Conservation (phyloP, 768 basidiomycete species). For the Kwoniella shandongensis region DNA sequence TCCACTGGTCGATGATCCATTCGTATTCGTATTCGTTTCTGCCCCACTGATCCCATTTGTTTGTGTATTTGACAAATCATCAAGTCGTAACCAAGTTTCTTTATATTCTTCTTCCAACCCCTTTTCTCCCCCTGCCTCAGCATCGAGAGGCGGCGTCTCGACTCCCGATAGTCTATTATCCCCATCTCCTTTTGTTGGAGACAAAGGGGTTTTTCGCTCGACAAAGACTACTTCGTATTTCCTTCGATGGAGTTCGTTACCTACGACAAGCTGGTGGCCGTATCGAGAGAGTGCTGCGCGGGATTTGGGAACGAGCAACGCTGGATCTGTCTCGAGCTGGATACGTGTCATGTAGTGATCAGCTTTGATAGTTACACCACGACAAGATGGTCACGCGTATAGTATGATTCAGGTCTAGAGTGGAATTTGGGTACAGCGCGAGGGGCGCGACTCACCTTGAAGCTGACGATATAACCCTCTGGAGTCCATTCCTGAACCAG, state of each 20-base stretch:
- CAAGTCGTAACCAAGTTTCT: slow-evolving; percentile 53
- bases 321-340: slow-evolving; percentile 87
- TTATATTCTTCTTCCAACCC: slow-evolving; percentile 27
- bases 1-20: too few relatives aligned
- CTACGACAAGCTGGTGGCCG: slow-evolving; percentile 95
- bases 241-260: slow-evolving; percentile 86
- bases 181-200: slow-evolving; percentile 10
- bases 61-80: slow-evolving; percentile 26
- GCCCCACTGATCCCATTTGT: slow-evolving; percentile 28
- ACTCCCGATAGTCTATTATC: slow-evolving; percentile 21
- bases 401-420: too few relatives aligned
- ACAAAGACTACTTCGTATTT: slow-evolving; percentile 93
- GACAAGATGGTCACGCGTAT: too few relatives aligned
- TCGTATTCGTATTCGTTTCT: slow-evolving; percentile 35
- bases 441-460: slow-evolving; percentile 75
- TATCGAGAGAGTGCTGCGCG: slow-evolving; percentile 83
- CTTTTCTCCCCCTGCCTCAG: background rate
- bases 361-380: background rate
- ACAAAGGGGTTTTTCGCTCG: slow-evolving; percentile 56
- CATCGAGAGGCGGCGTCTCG: slow-evolving; percentile 27
- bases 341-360: background rate
- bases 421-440: background rate
- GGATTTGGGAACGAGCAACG: slow-evolving; percentile 85
- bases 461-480: slow-evolving; percentile 89
- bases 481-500: slow-evolving; percentile 91